Base-by-base conservation (phyloP, 2,329 filamentous ascomycete genomes). In the Trematosphaeria pertusa region DNA sequence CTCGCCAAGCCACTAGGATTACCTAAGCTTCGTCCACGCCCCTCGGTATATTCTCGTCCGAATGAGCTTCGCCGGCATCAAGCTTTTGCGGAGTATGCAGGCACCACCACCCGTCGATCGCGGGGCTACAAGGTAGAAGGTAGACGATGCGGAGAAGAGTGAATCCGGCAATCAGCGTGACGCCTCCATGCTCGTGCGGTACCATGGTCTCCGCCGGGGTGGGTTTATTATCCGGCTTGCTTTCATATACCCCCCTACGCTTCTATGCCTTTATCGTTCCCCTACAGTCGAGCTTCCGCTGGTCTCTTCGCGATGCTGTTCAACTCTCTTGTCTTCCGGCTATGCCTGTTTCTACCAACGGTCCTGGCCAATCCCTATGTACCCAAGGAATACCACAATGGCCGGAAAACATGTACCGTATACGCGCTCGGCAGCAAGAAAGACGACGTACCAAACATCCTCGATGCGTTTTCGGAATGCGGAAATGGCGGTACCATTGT, bases 401-500 rank as follows among this genome's bases (percentile, higher is more conserved):
- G 48, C 19, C 46, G 56, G 17, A 49, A 48, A n/a, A 52, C 46
- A 34, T 78, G 76, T 50, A 76, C 64, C 2, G 74, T 78, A 21
- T 62, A 63, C 24, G 70, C 74, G 26, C 65, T 69, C 20, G 71
- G 71, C 4, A 58, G 72, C 20, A 54, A 70, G 11, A 64, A 55
- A 49, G 67, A 74, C 46, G 75, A 78, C 39, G 71, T 75, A 1
- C 71, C 73, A 6, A 72, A 65, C 22, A 74, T 78, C 22, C 51
- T 75, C 1, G 46, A 69, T 21, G 75, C 76, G 2, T 77, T 77
- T 51, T 21, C 56, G 4, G 49, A 63, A 15, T 78, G 75, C 42
- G 69, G 67, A 3, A 60, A 72, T 37, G 72, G 74, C 20, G 69
- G 76, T 9, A 77, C 62, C 3, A 72, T 83, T 7, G 61, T 81